Base-by-base conservation (phyloP, 2,329 filamentous ascomycete species). In the Setomelanomma holmii region DNA sequence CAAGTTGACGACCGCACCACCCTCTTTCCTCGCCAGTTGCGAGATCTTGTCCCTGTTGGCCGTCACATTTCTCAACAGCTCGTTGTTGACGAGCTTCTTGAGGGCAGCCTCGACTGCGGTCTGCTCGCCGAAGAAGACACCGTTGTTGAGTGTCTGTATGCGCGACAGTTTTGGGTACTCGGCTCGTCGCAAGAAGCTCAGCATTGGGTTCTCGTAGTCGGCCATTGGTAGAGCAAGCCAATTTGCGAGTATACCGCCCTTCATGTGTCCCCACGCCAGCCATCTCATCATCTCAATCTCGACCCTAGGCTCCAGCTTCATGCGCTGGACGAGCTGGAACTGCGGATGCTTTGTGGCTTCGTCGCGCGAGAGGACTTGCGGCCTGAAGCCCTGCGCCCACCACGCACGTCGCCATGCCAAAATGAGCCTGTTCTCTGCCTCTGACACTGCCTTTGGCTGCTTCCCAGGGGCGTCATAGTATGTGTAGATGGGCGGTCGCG, bases 251-350 rank as follows among this genome's bases (percentile, higher is more conserved):
- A 98, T 77, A 1, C 95, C 95, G 16, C 87, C 88, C 11, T 89
- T 89, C 90, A 96, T 95, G 53, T 89, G 87, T 47, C 91, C 91
- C 93, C 93, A 99, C 0, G 93, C 93, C 55, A 97, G 78, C 92
- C 92, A 97, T 58, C 89, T 83, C 80, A 90, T 87, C 24, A 97
- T 70, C n/a, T 87, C 81, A 23, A 92, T 67, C 72, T 73, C 67
- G 14, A 67, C 55, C 36, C 63, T 67, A 0, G 67, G 21, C 19
- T 72, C 68, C 30, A 75, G 60, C 53, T 75, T 69, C 61, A 76
- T 57, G 39, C 68, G 68, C 52, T 92, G 87, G 46, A 96, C 78
- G 46, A 87, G 80, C 60, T 86, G 81, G 71, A 93, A 96, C 17
- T 90, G 76, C 1, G 90, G 90, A 68, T 96, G 95, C 67, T 86